Evolutionary conservation across 208 protist species (phyloP).

Genomic region (Leishmania amazonensis): DNA sequence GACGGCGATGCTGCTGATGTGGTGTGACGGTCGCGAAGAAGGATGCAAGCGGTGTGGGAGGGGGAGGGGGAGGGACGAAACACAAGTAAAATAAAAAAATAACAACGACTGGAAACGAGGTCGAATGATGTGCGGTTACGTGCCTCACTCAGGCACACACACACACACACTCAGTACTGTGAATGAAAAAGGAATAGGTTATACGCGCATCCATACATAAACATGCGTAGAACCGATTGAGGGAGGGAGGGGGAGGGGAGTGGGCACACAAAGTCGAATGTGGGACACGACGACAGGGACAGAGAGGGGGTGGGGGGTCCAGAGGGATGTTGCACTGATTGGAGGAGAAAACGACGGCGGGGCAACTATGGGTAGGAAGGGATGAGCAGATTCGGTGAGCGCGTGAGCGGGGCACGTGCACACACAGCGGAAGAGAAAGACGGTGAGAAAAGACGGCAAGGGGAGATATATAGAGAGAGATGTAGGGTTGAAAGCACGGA

Average conservation of each 20-base stretch:
- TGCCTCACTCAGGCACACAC: background rate
- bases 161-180: background rate
- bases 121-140: background rate
- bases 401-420: background rate
- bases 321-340: background rate
- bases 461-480: background rate
- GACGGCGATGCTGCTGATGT: background rate
- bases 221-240: background rate
- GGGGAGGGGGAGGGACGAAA: background rate
- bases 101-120: background rate
- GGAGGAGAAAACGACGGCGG: background rate
- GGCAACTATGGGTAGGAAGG: background rate
- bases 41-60: conserved; percentile 1
- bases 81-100: background rate
- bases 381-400: background rate
- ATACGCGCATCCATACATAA: background rate
- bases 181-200: background rate
- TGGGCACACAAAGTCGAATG: background rate
- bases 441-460: background rate
- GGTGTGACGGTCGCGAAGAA: background rate
- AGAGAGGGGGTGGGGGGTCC: background rate
- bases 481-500: background rate
- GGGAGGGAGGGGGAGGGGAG: too few relatives aligned
- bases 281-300: background rate
- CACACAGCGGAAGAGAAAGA: background rate